A percentile compares a stretch with the other conserved stretches of the same genome.
Evolutionary conservation across 2,329 filamentous ascomycete genomes (phyloP).

Genomic region (Aureobasidium sp.): DNA sequence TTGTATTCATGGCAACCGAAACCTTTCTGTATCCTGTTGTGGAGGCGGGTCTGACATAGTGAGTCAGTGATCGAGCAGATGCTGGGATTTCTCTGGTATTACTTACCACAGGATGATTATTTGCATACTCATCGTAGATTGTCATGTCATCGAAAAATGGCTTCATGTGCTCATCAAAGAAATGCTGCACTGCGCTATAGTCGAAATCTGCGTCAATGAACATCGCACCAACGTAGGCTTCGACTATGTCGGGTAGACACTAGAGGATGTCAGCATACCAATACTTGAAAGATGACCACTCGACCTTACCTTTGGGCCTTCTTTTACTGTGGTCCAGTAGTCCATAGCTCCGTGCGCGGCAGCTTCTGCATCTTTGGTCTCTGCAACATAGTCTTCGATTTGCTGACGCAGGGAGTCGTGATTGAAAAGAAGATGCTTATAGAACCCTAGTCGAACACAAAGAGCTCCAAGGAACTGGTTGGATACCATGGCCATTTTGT

Average conservation of each 20-base stretch:
- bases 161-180: slow-evolving; percentile 68
- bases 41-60: slow-evolving; percentile 51
- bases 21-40: slow-evolving; percentile 54
- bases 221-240: slow-evolving; percentile 81
- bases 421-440: slow-evolving; percentile 58
- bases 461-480: slow-evolving; percentile 88
- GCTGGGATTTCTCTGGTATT: not conserved
- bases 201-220: slow-evolving; percentile 85
- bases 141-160: slow-evolving; percentile 80
- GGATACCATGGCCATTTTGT: slow-evolving; percentile 99
- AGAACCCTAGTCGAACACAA: slow-evolving; percentile 69
- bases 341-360: slow-evolving; percentile 47
- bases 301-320: slow-evolving; percentile 53
- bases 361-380: slow-evolving; percentile 49
- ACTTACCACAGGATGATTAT: slow-evolving; percentile 65
- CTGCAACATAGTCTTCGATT: slow-evolving; percentile 48
- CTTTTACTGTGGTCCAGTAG: slow-evolving; percentile 60
- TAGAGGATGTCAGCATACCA: not conserved
- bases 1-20: slow-evolving; percentile 60
- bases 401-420: slow-evolving; percentile 45
- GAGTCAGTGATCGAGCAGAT: not conserved
- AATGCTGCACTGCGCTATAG: slow-evolving; percentile 63
- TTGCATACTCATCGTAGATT: slow-evolving; percentile 80
- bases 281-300: not conserved
- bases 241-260: slow-evolving; percentile 76